A percentile compares a stretch with the other conserved stretches of the same genome.
Evolutionary conservation across 2,329 filamentous ascomycete genomes (phyloP).

Genomic region (Blumeriella jaapii): DNA sequence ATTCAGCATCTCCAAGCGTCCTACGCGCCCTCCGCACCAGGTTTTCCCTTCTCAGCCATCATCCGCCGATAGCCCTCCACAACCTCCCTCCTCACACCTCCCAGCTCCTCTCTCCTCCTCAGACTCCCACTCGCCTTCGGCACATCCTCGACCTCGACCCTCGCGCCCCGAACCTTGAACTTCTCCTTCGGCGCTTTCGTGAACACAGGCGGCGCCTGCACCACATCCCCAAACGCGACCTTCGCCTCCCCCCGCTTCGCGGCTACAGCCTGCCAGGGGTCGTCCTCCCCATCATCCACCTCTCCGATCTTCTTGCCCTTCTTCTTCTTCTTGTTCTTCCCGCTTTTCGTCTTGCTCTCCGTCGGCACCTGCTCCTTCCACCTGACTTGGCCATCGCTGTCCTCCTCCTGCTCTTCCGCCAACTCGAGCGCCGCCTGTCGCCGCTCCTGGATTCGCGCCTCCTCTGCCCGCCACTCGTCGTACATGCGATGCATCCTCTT

Average conservation of each 20-base stretch:
- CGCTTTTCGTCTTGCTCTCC: slow-evolving; percentile 21
- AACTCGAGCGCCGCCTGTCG: slow-evolving; percentile 22
- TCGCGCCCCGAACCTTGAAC: slow-evolving; percentile 43
- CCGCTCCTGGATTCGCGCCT: slow-evolving; percentile 35
- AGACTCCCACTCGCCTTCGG: slow-evolving; percentile 60
- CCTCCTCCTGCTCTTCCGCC: slow-evolving; percentile 25
- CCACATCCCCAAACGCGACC: slow-evolving; percentile 29
- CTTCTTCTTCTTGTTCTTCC: slow-evolving; percentile 33
- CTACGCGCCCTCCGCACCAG: not conserved
- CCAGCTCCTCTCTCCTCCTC: slow-evolving; percentile 60
- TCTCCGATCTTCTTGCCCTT: slow-evolving; percentile 32
- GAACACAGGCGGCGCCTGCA: slow-evolving; percentile 25
- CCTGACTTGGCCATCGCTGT: slow-evolving; percentile 31
- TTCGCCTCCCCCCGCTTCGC: slow-evolving; percentile 22
- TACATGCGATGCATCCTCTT: slow-evolving; percentile 71
- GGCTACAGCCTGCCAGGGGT: slow-evolving; percentile 26
- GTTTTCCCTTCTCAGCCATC: slow-evolving; percentile 39
- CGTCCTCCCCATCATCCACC: slow-evolving; percentile 26
- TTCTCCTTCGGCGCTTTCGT: slow-evolving; percentile 26
- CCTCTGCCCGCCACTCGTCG: slow-evolving; percentile 63
- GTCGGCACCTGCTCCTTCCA: slow-evolving; percentile 33
- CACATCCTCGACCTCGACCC: slow-evolving; percentile 56
- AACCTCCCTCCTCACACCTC: slow-evolving; percentile 56
- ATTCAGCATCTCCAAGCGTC: too few species aligned
- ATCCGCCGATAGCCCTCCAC: slow-evolving; percentile 62